Base-by-base conservation (phyloP, 2,329 filamentous ascomycete species). In the Escovopsis sp. region DNA sequence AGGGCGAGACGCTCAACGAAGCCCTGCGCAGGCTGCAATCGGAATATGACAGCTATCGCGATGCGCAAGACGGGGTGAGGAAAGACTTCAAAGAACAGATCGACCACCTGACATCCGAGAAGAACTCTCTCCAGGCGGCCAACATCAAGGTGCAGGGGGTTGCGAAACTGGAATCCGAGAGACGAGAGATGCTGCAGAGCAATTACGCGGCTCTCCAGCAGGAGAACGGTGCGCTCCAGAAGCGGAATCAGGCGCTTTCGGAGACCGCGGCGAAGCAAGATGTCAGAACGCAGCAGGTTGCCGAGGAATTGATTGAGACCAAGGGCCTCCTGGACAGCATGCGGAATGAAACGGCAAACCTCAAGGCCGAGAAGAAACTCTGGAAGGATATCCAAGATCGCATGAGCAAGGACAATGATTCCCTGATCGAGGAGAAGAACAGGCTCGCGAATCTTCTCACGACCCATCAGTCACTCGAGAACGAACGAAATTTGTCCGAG, bases 341-440 rank as follows among this genome's bases (percentile, higher is more conserved):
- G 56, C 80, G 86, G 35, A 86, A 85, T 44, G 90, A 98, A 53
- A 85, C 79, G 36, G 79, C 86, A 13, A 94, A 96, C 50, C 70
- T 94, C 25, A 94, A 93, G 55, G 87, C 88, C 0, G 88, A 96
- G 57, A 94, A 94, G 60, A 81, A 85, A 27, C 67, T 98, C 9
- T 94, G 83, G 81, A 93, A 90, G 61, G 84, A 80, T 37, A 93
- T 94, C 25, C 87, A 96, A 53, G 79, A 82, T 43, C 77, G 92
- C 35, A 66, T 96, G 30, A 80, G 74, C 42, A 84, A 90, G 48
- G 87, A 96, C 50, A 94, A 90, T 43, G 85, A 94, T 50, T 74
- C 63, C 15, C 64, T 96, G 11, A 70, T 81, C 29, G 83, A 92
- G 40, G 90, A 98, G 54, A 82, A 86, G 44, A 74, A 77, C 31